A percentile compares a stretch with the other conserved stretches of the same genome.
Evolutionary conservation across 2,329 filamentous ascomycete genomes (phyloP).

Genomic region (Ophiosphaerella narmari): DNA sequence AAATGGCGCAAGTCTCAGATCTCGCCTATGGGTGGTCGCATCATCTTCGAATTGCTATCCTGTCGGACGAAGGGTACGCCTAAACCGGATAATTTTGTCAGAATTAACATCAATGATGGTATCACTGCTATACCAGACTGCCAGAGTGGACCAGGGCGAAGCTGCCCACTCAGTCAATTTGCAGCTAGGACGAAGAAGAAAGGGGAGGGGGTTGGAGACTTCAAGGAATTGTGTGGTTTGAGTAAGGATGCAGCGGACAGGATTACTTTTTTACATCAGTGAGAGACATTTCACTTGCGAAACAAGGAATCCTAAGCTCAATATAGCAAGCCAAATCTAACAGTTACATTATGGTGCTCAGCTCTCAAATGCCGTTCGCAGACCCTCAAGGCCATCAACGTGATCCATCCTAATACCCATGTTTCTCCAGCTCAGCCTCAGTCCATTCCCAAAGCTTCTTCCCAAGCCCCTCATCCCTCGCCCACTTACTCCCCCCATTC

Average conservation of each 20-base stretch:
- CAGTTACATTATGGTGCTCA: not conserved
- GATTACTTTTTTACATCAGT: conserved; percentile 58
- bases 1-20: conserved; percentile 61
- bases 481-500: conserved; percentile 26
- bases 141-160: conserved; percentile 52
- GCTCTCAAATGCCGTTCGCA: too few species aligned
- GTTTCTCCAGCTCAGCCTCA: conserved; percentile 38
- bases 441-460: conserved; percentile 48
- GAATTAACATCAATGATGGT: conserved; percentile 63
- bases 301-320: not conserved
- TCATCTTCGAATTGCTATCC: conserved; percentile 59
- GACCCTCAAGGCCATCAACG: not conserved
- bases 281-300: not conserved
- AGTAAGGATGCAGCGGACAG: conserved; percentile 44
- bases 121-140: conserved; percentile 57
- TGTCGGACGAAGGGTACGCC: conserved; percentile 27
- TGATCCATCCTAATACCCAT: conserved; percentile 31
- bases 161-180: conserved; percentile 55
- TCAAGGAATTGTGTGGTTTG: conserved; percentile 55
- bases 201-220: conserved; percentile 53
- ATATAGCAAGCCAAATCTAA: not conserved
- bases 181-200: conserved; percentile 46
- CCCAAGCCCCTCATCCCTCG: conserved; percentile 36
- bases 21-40: conserved; percentile 61
- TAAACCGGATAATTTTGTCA: conserved; percentile 46